Evolutionary conservation across 495 filamentous ascomycete species (phyloP), one percentile per base, ranked within the genome.

Genomic region (Margaritispora aquatica): DNA sequence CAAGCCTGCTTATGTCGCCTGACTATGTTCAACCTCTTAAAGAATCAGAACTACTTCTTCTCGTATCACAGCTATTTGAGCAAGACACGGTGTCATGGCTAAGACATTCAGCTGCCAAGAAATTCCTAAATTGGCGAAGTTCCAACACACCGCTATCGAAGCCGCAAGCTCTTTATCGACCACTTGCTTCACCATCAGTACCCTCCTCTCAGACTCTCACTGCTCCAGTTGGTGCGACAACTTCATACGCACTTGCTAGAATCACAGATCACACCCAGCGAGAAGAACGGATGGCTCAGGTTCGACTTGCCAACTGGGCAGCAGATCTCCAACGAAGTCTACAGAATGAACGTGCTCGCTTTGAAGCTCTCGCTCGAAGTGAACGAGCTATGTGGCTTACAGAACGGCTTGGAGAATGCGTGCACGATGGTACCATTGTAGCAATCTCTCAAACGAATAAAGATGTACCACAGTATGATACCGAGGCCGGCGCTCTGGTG

Each of bases 1-100:
- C 94, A 26, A 95, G 89, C 66, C 81, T 94, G 0, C 78, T 99
- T 15, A 99, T 99, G 94, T 90, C 84, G 49, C 85, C 95, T 2
- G 88, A 93, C 64, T 99, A 99, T 69, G 77, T 96, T 19, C 88
- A 90, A 57, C 95, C 95, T 2, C 77, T 97, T 1, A 72, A 90
- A 11, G 69, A 80, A 26, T 92, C 91, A 21, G 95, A 99, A 61
- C 81, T 99, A 8, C 62, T 68, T 11, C 68, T 72, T 15, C 76
- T 99, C 13, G 85, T 97, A 36, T 71, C 80, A 27, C 81, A 84
- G 31, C 72, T 97, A 10, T 93, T 98, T 65, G 84, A 90, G 41
- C 79, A 79, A 5, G 87, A 95, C 46, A 90, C 88, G 54, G 78
- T 89, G 26, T 82, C 90, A n/a, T 92, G 89, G 81, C 82, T 97